phyloP scores from a whole-genome alignment of 2,329 filamentous ascomycete genomes.

The Xylaria arbuscula region DNA sequence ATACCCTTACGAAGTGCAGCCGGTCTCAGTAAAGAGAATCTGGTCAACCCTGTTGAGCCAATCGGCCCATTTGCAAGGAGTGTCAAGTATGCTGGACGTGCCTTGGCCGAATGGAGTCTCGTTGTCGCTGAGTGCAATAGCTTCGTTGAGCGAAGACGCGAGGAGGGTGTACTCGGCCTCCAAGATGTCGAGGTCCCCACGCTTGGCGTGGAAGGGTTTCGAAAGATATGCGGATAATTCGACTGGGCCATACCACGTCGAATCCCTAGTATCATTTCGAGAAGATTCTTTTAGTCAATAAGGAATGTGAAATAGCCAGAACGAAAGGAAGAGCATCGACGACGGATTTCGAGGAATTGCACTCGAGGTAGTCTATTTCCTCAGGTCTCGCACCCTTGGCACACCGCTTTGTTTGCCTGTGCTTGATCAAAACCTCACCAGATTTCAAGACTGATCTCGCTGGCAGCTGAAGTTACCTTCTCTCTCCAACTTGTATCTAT shows the following conservation, averaged over 20 bases:
- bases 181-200: slow-evolving; percentile 76
- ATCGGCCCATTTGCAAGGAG: slow-evolving; percentile 58
- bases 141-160: slow-evolving; percentile 79
- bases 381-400: neutral
- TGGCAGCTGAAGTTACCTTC: neutral
- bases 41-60: slow-evolving; percentile 60
- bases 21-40: slow-evolving; percentile 48
- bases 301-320: neutral
- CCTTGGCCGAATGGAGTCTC: slow-evolving; percentile 81
- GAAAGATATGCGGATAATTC: slow-evolving; percentile 47
- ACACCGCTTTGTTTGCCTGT: neutral
- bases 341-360: neutral
- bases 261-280: neutral
- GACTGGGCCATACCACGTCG: neutral
- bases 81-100: slow-evolving; percentile 74
- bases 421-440: neutral
- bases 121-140: slow-evolving; percentile 83
- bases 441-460: neutral
- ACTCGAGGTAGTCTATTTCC: neutral
- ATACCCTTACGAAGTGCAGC: slow-evolving; percentile 35
- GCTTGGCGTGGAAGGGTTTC: slow-evolving; percentile 72
- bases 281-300: neutral
- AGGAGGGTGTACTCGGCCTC: slow-evolving; percentile 76
- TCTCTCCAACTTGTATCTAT: slow-evolving; percentile 6
- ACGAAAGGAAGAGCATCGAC: neutral